Evolutionary conservation across 163 green algal genomes (phyloP), one percentile per base, ranked within the genome.

Genomic region (Smithsoniella earleae): DNA sequence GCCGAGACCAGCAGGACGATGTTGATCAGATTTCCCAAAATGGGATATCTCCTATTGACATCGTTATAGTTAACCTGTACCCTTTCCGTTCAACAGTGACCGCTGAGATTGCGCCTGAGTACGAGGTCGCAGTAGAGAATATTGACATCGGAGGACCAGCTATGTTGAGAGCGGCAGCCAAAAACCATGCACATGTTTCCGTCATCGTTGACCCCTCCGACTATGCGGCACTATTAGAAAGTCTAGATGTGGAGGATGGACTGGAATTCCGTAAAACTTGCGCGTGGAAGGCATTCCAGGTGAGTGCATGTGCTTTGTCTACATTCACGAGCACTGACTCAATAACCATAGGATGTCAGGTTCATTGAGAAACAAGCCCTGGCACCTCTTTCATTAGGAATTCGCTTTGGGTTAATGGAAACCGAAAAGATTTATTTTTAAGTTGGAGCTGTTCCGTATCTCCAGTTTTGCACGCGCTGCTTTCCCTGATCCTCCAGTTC

Each of bases 1-100:
- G 88, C 37, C 86, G 95, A 3, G 86, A 90, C 75, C 80, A 92
- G 44, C 34, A 80, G 0, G 66, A 82, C 3, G 93, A 99, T 86
- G 89, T 97, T 84, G 74, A 55, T 0, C 90, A 91, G 13, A 85
- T 99, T 25, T 76, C 80, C n/a, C 49, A 85, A 46, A 87, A 96
- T 79, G 75, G 82, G 77, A 98, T 99, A 66, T 72, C 76, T 13
- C 77, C 82, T 46, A 98, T 99, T 66, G 92, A 99, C 79, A 66
- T 97, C 75, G 91, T 98, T 33, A 82, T 97, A 0, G 92, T 96
- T 3, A 98, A 99, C 83, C 83, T 99, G 43, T 99, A 99, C 82
- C 94, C 94, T 28, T 99, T 99, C 85, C 82, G 90, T 20, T 79
- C 86, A 45, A 99, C 94, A 0, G 93, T 99, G 2, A 94, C 90